Evolutionary conservation across 2,329 filamentous ascomycete genomes (phyloP).

Genomic region (Cytospora schulzeri): DNA sequence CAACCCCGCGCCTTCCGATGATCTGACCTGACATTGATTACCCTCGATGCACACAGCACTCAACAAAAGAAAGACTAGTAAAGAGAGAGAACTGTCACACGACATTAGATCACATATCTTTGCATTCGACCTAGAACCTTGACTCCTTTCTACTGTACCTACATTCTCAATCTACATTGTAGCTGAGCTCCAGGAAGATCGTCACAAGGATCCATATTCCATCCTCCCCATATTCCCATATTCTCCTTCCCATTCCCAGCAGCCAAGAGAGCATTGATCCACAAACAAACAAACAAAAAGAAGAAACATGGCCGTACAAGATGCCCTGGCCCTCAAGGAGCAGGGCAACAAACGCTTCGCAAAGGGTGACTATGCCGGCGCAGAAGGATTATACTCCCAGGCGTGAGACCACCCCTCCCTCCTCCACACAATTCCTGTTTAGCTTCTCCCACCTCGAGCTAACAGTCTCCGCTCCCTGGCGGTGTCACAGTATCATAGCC

Average conservation of each 20-base stretch:
- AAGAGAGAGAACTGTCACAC: too few species aligned
- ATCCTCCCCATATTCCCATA: not conserved
- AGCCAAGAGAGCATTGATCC: not conserved
- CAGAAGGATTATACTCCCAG: conserved; percentile 72
- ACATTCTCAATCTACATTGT: too few species aligned
- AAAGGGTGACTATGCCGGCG: conserved; percentile 63
- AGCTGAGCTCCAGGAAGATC: not conserved
- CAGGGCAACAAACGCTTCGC: conserved; percentile 68
- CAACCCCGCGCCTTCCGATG: conserved; percentile 14
- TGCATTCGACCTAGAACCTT: not conserved
- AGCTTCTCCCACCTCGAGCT: not conserved
- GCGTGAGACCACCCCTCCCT: conserved; percentile 52
- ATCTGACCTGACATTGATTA: not conserved
- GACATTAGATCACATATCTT: not conserved
- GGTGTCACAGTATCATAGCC: conserved; percentile 67
- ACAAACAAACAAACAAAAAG: not conserved
- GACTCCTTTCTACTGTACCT: not conserved
- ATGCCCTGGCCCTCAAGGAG: conserved; percentile 49
- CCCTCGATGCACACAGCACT: not conserved
- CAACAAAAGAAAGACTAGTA: too few species aligned
- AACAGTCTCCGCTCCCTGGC: not conserved
- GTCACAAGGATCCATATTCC: not conserved
- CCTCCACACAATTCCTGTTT: not conserved
- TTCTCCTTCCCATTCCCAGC: not conserved
- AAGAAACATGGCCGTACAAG: conserved; percentile 33